A percentile compares a stretch with the other conserved stretches of the same genome.
Conservation (phyloP, 2,329 filamentous ascomycete species). For the Pseudogymnoascus sp. region DNA sequence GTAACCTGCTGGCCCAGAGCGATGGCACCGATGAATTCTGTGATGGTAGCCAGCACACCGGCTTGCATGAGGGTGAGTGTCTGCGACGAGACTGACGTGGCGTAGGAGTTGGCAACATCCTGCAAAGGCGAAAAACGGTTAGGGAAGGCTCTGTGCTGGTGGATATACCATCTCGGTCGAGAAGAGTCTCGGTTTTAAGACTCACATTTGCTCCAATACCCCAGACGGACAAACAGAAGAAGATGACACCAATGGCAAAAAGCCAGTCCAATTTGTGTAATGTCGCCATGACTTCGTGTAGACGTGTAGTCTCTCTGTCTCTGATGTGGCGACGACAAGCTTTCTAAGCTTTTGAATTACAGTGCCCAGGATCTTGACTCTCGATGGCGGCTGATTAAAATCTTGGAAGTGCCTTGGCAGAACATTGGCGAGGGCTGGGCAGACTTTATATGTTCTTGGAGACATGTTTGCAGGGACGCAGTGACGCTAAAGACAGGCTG, state of each 20-base stretch:
- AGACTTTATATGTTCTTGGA: too few species aligned
- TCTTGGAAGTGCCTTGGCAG: background rate
- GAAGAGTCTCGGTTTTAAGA: background rate
- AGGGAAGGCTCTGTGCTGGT: background rate
- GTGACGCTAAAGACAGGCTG: too few species aligned
- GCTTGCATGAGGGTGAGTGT: constrained; percentile 64
- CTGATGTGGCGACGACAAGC: too few species aligned
- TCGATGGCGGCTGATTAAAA: background rate
- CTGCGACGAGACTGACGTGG: constrained; percentile 70
- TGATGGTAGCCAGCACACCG: constrained; percentile 57
- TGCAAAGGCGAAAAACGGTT: constrained; percentile 36
- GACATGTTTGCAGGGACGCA: too few species aligned
- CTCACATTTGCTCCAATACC: constrained; percentile 43
- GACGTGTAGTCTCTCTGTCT: too few species aligned
- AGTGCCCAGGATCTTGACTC: background rate
- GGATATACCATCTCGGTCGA: background rate
- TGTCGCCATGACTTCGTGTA: too few species aligned
- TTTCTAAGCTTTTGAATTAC: background rate
- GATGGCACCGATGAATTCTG: constrained; percentile 61
- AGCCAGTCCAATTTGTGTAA: constrained; percentile 22
- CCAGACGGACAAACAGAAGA: constrained; percentile 51
- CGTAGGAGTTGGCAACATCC: constrained; percentile 80
- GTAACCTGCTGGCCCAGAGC: constrained; percentile 62
- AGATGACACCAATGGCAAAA: constrained; percentile 48
- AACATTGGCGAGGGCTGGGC: background rate